phyloP scores from a whole-genome alignment of 495 filamentous ascomycete genomes.

The Hyaloscypha variabilis region DNA sequence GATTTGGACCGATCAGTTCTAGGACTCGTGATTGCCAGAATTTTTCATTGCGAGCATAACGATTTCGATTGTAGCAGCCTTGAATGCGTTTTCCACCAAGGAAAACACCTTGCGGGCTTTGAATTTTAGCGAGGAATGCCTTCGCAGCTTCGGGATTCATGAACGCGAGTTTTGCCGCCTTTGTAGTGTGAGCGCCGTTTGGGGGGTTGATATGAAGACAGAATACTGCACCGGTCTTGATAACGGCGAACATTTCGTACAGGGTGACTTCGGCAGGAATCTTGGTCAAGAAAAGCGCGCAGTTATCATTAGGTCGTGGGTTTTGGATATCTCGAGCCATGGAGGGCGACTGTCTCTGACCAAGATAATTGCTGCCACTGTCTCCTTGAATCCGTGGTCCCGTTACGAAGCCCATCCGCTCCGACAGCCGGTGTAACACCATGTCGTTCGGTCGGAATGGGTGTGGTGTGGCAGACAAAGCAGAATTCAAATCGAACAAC shows the following conservation, averaged over 20 bases:
- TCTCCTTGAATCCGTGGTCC: not conserved
- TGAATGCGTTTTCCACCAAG: conserved; percentile 6
- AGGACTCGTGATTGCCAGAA: conserved; percentile 2
- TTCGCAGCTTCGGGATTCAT: conserved; percentile 14
- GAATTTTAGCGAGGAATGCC: not conserved
- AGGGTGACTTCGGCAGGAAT: not conserved
- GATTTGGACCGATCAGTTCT: conserved; percentile 7
- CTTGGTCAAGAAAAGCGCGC: not conserved
- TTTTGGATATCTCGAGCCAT: not conserved
- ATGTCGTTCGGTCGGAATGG: conserved; percentile 3
- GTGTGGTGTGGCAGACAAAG: not conserved
- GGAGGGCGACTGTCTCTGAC: not conserved
- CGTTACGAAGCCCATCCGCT: not conserved
- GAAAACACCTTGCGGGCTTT: not conserved
- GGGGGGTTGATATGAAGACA: conserved; percentile 11
- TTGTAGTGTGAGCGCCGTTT: not conserved
- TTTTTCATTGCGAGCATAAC: not conserved
- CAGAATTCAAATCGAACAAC: not conserved
- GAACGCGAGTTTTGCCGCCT: conserved; percentile 21
- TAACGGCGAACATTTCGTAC: conserved; percentile 6
- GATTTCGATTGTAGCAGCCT: conserved; percentile 10
- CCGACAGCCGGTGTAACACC: too few species aligned
- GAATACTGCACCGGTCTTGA: conserved; percentile 13
- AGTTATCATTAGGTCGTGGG: not conserved
- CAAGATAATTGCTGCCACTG: not conserved